Conservation (phyloP, 257 asterid species). For the Parsonsia alboflavescens region DNA sequence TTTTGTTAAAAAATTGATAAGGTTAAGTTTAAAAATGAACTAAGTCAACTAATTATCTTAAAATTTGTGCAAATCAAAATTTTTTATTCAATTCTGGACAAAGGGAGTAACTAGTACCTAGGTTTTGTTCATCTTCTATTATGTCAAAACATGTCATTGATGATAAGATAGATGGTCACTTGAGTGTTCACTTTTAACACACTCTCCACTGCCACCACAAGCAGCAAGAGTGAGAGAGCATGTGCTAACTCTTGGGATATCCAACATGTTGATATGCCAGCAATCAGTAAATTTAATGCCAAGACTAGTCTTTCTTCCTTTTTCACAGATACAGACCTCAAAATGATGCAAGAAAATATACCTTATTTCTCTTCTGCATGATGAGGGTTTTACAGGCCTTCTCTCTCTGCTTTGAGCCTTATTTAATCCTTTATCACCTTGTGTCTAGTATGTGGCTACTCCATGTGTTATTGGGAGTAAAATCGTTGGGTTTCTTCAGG, state of each 20-base stretch:
- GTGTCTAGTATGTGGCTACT: neutral
- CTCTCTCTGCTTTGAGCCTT: neutral
- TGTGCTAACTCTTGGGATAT: neutral
- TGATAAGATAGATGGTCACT: neutral
- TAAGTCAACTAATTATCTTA: no score
- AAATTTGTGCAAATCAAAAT: no score
- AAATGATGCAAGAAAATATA: neutral
- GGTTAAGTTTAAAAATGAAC: no score
- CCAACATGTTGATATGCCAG: neutral
- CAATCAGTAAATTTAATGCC: neutral
- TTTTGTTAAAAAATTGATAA: no score
- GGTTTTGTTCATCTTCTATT: neutral
- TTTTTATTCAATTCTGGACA: no score
- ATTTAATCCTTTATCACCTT: neutral
- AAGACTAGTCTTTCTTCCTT: neutral
- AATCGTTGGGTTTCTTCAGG: neutral
- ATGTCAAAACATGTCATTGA: neutral
- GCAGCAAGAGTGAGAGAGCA: neutral
- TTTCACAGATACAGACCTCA: neutral
- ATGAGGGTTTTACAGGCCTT: neutral
- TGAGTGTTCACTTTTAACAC: neutral
- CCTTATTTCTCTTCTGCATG: neutral
- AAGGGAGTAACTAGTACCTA: neutral
- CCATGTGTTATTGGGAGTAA: neutral
- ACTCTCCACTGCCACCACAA: neutral